Conservation (phyloP, 495 filamentous ascomycete species). For the Talaromyces thailandensis region DNA sequence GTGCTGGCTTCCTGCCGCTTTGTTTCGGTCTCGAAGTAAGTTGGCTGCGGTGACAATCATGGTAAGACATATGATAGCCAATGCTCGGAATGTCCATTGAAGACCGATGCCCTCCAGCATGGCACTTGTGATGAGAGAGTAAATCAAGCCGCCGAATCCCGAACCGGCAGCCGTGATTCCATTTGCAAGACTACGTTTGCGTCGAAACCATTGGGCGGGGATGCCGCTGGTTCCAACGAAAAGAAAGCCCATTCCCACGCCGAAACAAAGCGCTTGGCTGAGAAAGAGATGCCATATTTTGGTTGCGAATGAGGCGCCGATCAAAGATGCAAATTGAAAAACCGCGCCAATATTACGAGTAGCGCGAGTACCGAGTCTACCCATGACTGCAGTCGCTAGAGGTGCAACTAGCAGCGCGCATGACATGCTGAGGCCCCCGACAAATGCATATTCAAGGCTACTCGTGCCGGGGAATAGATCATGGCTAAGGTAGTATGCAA, state of each 20-base stretch:
- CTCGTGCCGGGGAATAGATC: slow-evolving; percentile 44
- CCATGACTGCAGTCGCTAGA: slow-evolving; percentile 43
- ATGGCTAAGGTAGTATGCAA: slow-evolving; percentile 55
- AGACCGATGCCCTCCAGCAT: slow-evolving; percentile 46
- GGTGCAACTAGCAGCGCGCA: slow-evolving; percentile 51
- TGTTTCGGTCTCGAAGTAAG: slow-evolving; percentile 56
- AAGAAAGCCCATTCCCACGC: slow-evolving; percentile 60
- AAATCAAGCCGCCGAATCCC: slow-evolving; percentile 60
- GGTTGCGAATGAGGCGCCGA: slow-evolving; percentile 54
- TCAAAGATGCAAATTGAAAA: slow-evolving; percentile 44
- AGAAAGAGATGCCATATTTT: slow-evolving; percentile 63
- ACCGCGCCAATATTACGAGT: slow-evolving; percentile 46
- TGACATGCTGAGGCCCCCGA: slow-evolving; percentile 59
- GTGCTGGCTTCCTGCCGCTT: slow-evolving; percentile 52
- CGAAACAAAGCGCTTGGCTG: slow-evolving; percentile 63
- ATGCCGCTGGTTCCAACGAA: slow-evolving; percentile 54
- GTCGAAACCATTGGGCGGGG: slow-evolving; percentile 66
- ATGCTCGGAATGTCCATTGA: slow-evolving; percentile 59
- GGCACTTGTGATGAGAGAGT: slow-evolving; percentile 25
- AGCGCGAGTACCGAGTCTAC: slow-evolving; percentile 38
- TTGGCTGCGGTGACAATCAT: slow-evolving; percentile 51
- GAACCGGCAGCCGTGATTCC: slow-evolving; percentile 58
- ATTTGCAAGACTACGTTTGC: slow-evolving; percentile 57
- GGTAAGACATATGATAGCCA: slow-evolving; percentile 50
- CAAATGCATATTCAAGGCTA: slow-evolving; percentile 53